Base-by-base conservation (phyloP, 2,329 filamentous ascomycete species). In the Cephalotrichum gorgonifer region DNA sequence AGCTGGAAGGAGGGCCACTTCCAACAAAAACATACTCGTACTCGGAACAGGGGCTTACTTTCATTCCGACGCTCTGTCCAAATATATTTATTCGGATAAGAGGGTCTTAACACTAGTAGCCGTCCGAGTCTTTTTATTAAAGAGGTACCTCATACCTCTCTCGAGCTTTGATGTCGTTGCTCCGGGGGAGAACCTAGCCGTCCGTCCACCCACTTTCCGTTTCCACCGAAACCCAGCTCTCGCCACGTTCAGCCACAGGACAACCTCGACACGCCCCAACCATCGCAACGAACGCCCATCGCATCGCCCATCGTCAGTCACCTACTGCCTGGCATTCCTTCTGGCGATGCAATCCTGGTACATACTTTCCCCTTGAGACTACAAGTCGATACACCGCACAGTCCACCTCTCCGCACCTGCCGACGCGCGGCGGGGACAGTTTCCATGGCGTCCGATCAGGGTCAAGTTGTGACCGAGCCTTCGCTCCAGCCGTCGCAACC, bases 361-460 rank as follows among this genome's bases (percentile, higher is more conserved):
- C n/a, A 31, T 14, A 11, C 39, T 8, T 17, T 5, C 38, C 28
- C n/a, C 20, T 39, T 48, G 46, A 48, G 26, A 38, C 35, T 42
- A 38, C 9, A 39, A 39, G n/a, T 20, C 17, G 25, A 28, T 27
- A n/a, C n/a, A 44, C n/a, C 27, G 28, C 17, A 15, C 8, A 44
- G 25, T 22, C 27, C 23, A 14, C n/a, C 17, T 25, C 17, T 15
- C 26, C 20, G 9, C 23, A 5, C 22, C 31, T 15, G 20, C 11
- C 45, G 26, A 39, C 20, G 33, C 31, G 53, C 54, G 52, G 50
- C 52, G 53, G 51, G 52, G 50, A n/a, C 47, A 55, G 54, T 57
- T 51, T 52, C 57, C 67, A 79, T 79, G 75, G 73, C 74, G 63
- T 73, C 75, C 55, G 73, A 75, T 60, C 69, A 72, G 58, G 72